Conservation (phyloP, 495 filamentous ascomycete genomes). For the Talaromyces trachyspermus region DNA sequence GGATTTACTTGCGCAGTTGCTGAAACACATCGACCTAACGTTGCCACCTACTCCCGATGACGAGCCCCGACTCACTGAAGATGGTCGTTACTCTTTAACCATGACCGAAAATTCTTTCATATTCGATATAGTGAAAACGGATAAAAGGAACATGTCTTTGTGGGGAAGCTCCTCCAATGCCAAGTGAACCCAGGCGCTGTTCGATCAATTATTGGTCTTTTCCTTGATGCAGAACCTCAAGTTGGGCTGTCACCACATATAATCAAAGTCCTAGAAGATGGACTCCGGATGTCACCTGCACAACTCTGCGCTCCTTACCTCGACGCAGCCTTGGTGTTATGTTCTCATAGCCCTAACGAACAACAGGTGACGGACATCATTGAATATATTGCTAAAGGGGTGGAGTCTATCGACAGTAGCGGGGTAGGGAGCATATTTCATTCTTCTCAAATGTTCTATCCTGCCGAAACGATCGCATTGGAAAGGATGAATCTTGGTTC, state of each 20-base stretch:
- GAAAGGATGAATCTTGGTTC: slow-evolving; percentile 28
- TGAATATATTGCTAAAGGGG: slow-evolving; percentile 43
- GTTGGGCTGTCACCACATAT: slow-evolving; percentile 32
- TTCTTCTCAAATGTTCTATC: slow-evolving; percentile 47
- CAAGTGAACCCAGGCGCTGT: slow-evolving; percentile 25
- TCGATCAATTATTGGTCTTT: slow-evolving; percentile 30
- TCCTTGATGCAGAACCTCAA: slow-evolving; percentile 41
- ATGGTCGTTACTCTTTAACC: slow-evolving; percentile 33
- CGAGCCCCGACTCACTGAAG: slow-evolving; percentile 18
- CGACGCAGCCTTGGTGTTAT: slow-evolving; percentile 42
- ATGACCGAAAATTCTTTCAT: slow-evolving; percentile 29
- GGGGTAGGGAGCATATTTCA: slow-evolving; percentile 52
- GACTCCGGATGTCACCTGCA: slow-evolving; percentile 51
- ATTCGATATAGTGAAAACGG: slow-evolving; percentile 19
- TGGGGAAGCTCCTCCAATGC: slow-evolving; percentile 38
- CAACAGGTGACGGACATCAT: slow-evolving; percentile 37
- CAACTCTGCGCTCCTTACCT: slow-evolving; percentile 46
- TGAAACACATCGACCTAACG: slow-evolving; percentile 36
- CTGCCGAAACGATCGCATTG: slow-evolving; percentile 31
- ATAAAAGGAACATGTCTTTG: slow-evolving; percentile 26
- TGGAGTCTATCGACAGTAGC: slow-evolving; percentile 47
- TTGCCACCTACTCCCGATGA: slow-evolving; percentile 19
- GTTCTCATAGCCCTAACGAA: slow-evolving; percentile 31
- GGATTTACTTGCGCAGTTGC: slow-evolving; percentile 33
- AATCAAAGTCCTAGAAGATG: slow-evolving; percentile 40